Conservation (phyloP, 805 yeast genomes). For the Metschnikowia dekortorum region DNA sequence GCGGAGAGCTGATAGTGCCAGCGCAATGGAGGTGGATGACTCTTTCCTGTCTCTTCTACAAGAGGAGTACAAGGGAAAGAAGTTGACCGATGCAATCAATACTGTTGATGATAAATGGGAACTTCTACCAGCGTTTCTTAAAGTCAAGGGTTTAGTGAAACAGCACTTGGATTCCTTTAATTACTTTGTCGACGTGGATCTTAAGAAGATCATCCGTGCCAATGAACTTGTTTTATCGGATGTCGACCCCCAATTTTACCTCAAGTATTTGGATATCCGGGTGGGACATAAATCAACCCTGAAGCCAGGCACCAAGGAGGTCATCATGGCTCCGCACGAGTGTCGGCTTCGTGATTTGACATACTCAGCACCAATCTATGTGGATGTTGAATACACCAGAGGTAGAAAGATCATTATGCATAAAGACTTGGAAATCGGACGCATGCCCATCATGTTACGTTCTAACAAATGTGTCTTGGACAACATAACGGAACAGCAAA, state of each 20-base stretch:
- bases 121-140: conserved; percentile 88
- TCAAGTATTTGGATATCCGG: conserved; percentile 88
- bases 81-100: conserved; percentile 77
- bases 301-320: conserved; percentile 48
- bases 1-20: conserved; percentile 11
- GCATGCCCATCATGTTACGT: conserved; percentile 98
- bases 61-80: conserved; percentile 82
- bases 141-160: conserved; percentile 93
- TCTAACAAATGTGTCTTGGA: conserved; percentile 86
- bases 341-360: conserved; percentile 92
- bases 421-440: conserved; percentile 87
- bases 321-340: conserved; percentile 83
- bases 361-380: conserved; percentile 91
- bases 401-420: conserved; percentile 90
- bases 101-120: conserved; percentile 98
- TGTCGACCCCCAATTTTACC: conserved; percentile 94
- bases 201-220: conserved; percentile 88
- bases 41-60: conserved; percentile 72
- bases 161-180: conserved; percentile 98
- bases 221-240: conserved; percentile 86
- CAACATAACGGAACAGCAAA: conserved; percentile 70
- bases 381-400: conserved; percentile 95
- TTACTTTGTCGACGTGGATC: conserved; percentile 89
- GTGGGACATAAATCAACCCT: conserved; percentile 77
- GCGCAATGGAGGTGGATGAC: conserved; percentile 38